phyloP scores from a whole-genome alignment of 2,329 filamentous ascomycete species.

The Biscogniauxia mediterranea region DNA sequence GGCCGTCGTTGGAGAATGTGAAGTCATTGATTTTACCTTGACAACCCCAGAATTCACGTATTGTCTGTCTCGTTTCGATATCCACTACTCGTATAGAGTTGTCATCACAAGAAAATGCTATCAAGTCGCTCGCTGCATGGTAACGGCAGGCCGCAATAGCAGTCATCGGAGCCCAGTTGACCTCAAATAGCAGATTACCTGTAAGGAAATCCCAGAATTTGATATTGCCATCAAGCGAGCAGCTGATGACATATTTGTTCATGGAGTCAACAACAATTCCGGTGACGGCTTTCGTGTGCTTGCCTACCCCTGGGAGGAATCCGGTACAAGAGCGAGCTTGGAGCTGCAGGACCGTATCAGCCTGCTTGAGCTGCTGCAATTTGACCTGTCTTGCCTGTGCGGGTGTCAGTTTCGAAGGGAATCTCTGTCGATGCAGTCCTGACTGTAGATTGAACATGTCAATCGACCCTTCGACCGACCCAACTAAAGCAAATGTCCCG shows the following conservation, averaged over 20 bases:
- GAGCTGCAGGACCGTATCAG: conserved; percentile 56
- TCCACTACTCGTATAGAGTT: conserved; percentile 85
- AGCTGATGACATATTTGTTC: conserved; percentile 82
- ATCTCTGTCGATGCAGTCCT: conserved; percentile 81
- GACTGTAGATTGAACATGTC: conserved; percentile 98
- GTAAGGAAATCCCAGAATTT: conserved; percentile 98
- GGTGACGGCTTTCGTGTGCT: conserved; percentile 79
- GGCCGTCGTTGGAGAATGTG: conserved; percentile 86
- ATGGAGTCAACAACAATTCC: conserved; percentile 86
- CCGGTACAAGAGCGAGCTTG: conserved; percentile 43
- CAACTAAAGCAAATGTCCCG: conserved; percentile 89
- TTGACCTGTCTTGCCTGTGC: conserved; percentile 76
- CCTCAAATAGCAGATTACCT: conserved; percentile 73
- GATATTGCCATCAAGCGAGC: conserved; percentile 84
- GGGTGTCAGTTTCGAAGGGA: conserved; percentile 75
- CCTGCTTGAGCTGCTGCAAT: conserved; percentile 59
- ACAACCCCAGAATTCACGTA: conserved; percentile 89
- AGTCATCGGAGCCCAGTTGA: conserved; percentile 79
- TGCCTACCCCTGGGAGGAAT: conserved; percentile 58
- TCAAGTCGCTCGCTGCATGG: conserved; percentile 77
- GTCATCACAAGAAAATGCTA: conserved; percentile 88
- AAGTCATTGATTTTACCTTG: conserved; percentile 73
- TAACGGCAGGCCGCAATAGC: conserved; percentile 76
- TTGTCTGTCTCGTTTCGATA: conserved; percentile 82
- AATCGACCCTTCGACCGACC: conserved; percentile 77